Percentiles rank a stretch among this genome's conserved stretches.
Conservation (phyloP, 345 rosid genomes). For the Xanthoceras sorbifolium region DNA sequence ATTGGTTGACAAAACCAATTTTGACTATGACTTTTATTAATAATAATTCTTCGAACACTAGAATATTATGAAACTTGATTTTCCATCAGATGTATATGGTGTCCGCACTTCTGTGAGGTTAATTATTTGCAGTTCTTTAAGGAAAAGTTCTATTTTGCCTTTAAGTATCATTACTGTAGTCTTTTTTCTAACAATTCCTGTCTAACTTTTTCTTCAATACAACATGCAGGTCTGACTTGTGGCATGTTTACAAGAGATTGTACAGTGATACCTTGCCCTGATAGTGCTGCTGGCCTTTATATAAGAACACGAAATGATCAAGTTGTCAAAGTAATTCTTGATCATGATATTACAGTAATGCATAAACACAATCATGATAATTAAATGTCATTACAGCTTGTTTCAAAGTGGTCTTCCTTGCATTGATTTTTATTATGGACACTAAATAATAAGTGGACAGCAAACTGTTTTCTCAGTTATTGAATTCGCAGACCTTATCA, state of each 20-base stretch:
- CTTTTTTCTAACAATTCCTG: not conserved
- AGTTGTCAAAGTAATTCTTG: constrained; percentile 69
- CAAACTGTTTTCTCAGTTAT: not conserved
- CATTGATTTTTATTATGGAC: not conserved
- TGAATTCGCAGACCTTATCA: not conserved
- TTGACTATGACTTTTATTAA: too few relatives aligned
- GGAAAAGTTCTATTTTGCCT: not conserved
- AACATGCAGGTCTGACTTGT: constrained; percentile 86
- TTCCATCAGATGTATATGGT: not conserved
- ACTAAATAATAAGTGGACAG: not conserved
- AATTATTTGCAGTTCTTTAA: not conserved
- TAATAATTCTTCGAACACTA: too few relatives aligned
- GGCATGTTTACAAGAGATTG: constrained; percentile 76
- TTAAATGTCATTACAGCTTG: constrained; percentile 6
- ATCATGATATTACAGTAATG: constrained; percentile 13
- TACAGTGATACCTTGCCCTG: constrained; percentile 77
- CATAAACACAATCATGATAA: constrained; percentile 13
- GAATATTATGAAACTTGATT: too few relatives aligned
- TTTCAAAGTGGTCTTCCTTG: constrained; percentile 3
- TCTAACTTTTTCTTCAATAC: constrained; percentile 32
- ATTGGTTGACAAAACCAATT: too few relatives aligned
- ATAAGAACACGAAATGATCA: constrained; percentile 77
- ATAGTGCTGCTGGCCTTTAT: constrained; percentile 84
- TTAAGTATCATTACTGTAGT: not conserved
- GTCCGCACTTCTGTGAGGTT: not conserved